A percentile compares a stretch with the other conserved stretches of the same genome.
These are phyloP conservation scores for Angomonas ambiguus DNA, from an alignment of 208 protist species.

Conservation along the genomic window DNA sequence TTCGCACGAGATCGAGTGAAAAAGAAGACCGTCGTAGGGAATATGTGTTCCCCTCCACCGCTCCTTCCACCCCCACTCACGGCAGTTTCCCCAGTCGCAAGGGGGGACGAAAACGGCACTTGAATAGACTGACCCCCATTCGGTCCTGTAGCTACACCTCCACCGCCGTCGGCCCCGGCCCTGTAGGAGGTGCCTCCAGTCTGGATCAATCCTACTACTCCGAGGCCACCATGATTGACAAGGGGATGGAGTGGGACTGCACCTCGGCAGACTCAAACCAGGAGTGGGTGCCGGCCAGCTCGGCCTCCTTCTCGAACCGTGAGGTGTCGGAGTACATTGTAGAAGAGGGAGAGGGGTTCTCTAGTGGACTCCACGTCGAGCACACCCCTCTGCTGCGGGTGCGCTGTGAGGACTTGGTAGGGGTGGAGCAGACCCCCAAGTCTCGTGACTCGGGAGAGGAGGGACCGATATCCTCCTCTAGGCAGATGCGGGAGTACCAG, in stretches of 20 bases:
- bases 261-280: too few relatives aligned
- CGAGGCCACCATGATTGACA: slow-evolving; percentile 7
- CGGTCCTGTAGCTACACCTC: background rate
- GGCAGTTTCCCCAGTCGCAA: background rate
- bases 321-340: too few relatives aligned
- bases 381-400: too few relatives aligned
- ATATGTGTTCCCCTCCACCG: background rate
- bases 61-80: background rate
- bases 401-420: too few relatives aligned
- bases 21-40: background rate
- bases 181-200: background rate
- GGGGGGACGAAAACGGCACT: too few relatives aligned
- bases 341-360: background rate
- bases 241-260: background rate
- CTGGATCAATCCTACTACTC: background rate
- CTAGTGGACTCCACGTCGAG: too few relatives aligned
- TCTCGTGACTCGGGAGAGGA: background rate
- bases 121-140: background rate
- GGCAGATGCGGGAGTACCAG: background rate
- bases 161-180: background rate
- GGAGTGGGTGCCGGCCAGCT: too few relatives aligned
- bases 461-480: background rate
- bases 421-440: too few relatives aligned
- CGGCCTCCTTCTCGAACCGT: too few relatives aligned
- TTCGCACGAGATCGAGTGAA: too few relatives aligned